These are phyloP conservation scores for Penicillium soppii DNA, from an alignment of 495 filamentous ascomycete species.

Conservation along the genomic window DNA sequence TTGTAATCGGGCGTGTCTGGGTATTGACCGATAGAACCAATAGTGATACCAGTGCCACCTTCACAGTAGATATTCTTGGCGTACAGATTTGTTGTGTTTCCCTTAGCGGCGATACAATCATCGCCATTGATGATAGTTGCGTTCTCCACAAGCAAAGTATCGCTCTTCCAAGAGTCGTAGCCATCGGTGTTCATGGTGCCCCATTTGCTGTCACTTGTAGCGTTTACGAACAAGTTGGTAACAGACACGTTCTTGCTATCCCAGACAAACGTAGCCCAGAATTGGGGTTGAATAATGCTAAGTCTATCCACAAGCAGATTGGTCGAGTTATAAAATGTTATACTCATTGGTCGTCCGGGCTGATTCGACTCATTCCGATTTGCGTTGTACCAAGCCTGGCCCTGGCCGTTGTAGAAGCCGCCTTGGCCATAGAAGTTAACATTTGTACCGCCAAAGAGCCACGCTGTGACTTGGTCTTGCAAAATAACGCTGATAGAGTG, in stretches of 20 bases:
- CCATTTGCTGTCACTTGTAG: constrained; percentile 26
- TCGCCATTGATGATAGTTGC: constrained; percentile 38
- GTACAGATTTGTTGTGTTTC: constrained; percentile 38
- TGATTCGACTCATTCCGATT: constrained; percentile 34
- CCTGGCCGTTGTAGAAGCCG: constrained; percentile 46
- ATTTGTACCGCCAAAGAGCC: constrained; percentile 44
- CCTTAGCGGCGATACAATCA: constrained; percentile 39
- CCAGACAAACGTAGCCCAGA: constrained; percentile 43
- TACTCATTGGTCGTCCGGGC: constrained; percentile 41
- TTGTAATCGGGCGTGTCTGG: constrained; percentile 22
- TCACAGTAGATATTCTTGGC: constrained; percentile 32
- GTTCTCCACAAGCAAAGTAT: constrained; percentile 29
- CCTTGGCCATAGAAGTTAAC: constrained; percentile 34
- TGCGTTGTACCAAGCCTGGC: constrained; percentile 45
- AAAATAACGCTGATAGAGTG: constrained; percentile 39
- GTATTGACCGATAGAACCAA: constrained; percentile 49
- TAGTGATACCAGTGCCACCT: constrained; percentile 30
- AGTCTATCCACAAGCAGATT: constrained; percentile 31
- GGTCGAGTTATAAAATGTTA: constrained; percentile 38
- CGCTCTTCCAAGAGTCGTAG: constrained; percentile 34
- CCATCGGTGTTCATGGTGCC: constrained; percentile 39
- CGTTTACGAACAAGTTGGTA: constrained; percentile 45
- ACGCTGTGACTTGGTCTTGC: constrained; percentile 50
- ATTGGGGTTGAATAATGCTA: constrained; percentile 42
- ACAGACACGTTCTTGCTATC: constrained; percentile 32